Conservation (phyloP, 2,329 filamentous ascomycete genomes). For the Phialophora tarda region DNA sequence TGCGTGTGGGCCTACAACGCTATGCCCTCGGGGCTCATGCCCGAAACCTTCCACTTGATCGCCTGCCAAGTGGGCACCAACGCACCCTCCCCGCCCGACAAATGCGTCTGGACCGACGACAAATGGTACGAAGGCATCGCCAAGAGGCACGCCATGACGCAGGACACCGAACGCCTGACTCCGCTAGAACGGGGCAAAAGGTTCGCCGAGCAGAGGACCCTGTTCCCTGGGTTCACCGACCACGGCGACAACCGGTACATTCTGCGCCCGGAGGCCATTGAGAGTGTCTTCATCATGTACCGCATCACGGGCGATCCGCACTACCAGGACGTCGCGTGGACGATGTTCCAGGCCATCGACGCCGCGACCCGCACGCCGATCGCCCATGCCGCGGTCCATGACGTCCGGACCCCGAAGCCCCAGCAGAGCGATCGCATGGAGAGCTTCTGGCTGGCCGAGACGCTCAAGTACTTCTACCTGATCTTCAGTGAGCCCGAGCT, state of each 20-base stretch:
- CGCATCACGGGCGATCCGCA: constrained; percentile 62
- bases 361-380: constrained; percentile 51
- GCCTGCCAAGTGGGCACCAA: constrained; percentile 49
- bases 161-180: constrained; percentile 21
- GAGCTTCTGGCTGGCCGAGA: constrained; percentile 90
- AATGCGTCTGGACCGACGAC: constrained; percentile 50
- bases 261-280: constrained; percentile 67
- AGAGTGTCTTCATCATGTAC: constrained; percentile 67
- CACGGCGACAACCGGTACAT: constrained; percentile 66
- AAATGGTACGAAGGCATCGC: constrained; percentile 44
- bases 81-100: constrained; percentile 40
- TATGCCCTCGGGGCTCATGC: constrained; percentile 65
- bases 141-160: constrained; percentile 32
- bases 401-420: constrained; percentile 47
- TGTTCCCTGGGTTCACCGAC: constrained; percentile 62
- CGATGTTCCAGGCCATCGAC: constrained; percentile 57
- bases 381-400: constrained; percentile 51
- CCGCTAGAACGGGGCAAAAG: constrained; percentile 44
- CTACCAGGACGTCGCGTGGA: constrained; percentile 55
- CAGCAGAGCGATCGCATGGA: constrained; percentile 71
- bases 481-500: constrained; percentile 73
- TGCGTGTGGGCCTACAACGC: constrained; percentile 67
- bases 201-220: constrained; percentile 45
- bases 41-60: constrained; percentile 62
- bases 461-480: constrained; percentile 89